Base-by-base conservation (phyloP, 208 protist species). In the Porcisia hertigi region DNA sequence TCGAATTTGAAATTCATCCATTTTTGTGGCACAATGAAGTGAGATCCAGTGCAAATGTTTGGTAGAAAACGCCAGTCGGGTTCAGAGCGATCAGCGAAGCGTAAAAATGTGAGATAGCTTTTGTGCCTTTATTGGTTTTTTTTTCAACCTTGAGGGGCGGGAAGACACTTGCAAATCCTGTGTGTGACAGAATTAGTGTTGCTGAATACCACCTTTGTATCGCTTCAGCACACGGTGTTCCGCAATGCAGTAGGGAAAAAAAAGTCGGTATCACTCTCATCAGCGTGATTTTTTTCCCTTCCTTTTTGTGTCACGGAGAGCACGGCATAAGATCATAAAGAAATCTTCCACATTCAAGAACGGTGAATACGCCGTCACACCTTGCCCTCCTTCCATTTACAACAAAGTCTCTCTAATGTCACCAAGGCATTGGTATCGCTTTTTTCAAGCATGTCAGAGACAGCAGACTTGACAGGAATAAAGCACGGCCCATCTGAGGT, bases 401-500 rank as follows among this genome's bases (percentile, higher is more conserved):
- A 65, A 36, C 78, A 82, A 1, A 82, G 43, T 14, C 78, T 59
- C 52, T 82, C 78, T 53, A 82, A 41, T 39, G 73, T 62, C 12
- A 78, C 73, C 4, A 65, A 57, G 0, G 45, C 60, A 16, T 66
- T 69, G 39, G 78, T 34, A 11, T 54, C 69, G 39, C 9, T 60
- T 43, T 75, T 81, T 60, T 80, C 76, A 45, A 85, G 74, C 18
- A 85, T 58, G 39, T 75, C 14, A 18, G 75, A 75, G 34, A 79
- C 43, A 6, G 53, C 43, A 52, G 69, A 64, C 25, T 79, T 70
- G 18, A 79, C 70, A 20, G 83, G 83, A 73, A 87, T 73, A 58
- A 87, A 77, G 39, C 77, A 85, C 3, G 84, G 79, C 30, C 84
- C 84, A 30, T 85, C 84, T 0, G 49, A 18, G n/a, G 74, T 25